Evolutionary conservation across 805 yeast species (phyloP).

Genomic region (Nakazawaea wickerhamii): DNA sequence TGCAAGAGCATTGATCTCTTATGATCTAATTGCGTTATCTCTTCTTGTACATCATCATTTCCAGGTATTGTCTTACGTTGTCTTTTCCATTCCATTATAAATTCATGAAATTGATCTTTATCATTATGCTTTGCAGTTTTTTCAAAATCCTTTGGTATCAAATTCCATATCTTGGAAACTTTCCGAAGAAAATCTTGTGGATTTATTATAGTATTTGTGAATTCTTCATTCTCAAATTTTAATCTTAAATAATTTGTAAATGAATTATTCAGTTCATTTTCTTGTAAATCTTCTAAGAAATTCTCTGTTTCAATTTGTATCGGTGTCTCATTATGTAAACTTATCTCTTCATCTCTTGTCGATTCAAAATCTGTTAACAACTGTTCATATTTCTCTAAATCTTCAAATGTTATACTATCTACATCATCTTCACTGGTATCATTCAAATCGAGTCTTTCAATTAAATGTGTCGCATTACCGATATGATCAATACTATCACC

Average conservation of each 20-base stretch:
- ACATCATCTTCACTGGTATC: slow-evolving; percentile 5
- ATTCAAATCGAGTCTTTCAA: not conserved
- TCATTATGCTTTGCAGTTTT: slow-evolving; percentile 1
- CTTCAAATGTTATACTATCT: slow-evolving; percentile 3
- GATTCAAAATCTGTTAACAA: slow-evolving; percentile 12
- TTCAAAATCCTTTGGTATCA: slow-evolving; percentile 3
- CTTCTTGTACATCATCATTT: not conserved
- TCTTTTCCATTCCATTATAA: slow-evolving; percentile 8
- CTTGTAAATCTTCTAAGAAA: not conserved
- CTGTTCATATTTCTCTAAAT: slow-evolving; percentile 8
- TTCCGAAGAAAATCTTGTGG: slow-evolving; percentile 11
- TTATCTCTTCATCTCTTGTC: slow-evolving; percentile 13
- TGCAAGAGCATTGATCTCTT: not conserved
- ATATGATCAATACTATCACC: not conserved
- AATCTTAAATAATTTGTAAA: slow-evolving; percentile 7
- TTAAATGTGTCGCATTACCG: not conserved
- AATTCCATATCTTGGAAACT: slow-evolving; percentile 11
- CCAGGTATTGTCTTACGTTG: not conserved
- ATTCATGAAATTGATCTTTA: slow-evolving; percentile 10
- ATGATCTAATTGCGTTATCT: not conserved
- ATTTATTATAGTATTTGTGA: not conserved
- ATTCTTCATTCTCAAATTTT: not conserved
- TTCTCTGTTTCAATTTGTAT: not conserved
- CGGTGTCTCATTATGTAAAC: not conserved
- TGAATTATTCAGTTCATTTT: slow-evolving; percentile 1